Base-by-base conservation (phyloP, 768 basidiomycete species). In the Calocera viscosa region DNA sequence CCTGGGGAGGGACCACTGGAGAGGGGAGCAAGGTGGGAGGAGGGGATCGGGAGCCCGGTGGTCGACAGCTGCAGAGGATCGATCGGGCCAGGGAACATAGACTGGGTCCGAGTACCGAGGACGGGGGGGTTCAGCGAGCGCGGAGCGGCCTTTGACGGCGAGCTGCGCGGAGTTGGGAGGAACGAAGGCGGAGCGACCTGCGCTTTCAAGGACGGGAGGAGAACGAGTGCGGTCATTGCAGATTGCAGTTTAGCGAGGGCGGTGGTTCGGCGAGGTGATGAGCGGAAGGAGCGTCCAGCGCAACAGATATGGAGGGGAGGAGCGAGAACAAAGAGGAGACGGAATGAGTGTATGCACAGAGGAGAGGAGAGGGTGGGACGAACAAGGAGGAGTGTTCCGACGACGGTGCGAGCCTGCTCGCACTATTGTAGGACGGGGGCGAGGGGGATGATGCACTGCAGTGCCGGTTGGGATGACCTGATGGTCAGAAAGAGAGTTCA, bases 131-230 rank as follows among this genome's bases (percentile, higher is more conserved):
- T 79, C 66, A 82, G 79, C 63, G 47, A 88, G 26, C 89, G 84
- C 60, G 89, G 88, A 72, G 81, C 81, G 63, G 39, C 43, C 64
- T 64, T 47, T 30, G 19, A 60, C 71, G 86, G 84, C 1, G 86
- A 88, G 73, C 85, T 85, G 63, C 87, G 84, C 67, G 87, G 88
- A 63, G 84, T 82, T 40, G 89, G 90, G 47, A 87, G 87, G 75
- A 89, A 82, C 22, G 90, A 91, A 75, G 82, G 74, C 90, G 83
- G 74, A 89, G 90, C 69, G 80, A 81, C 66, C 67, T 64, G 49
- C 53, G 53, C 53, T 60, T 60, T 67, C 53, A 41, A 38, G 39
- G 74, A 39, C 33, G 75, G 63, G 86, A 84, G 65, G 87, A 78
- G 76, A 88, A 86, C 87, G 76, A 87, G 83, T 72, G 87, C 84